Percentiles rank a stretch among this genome's conserved stretches.
Evolutionary conservation across 768 basidiomycete genomes (phyloP).

Genomic region (Trametes coccinea): DNA sequence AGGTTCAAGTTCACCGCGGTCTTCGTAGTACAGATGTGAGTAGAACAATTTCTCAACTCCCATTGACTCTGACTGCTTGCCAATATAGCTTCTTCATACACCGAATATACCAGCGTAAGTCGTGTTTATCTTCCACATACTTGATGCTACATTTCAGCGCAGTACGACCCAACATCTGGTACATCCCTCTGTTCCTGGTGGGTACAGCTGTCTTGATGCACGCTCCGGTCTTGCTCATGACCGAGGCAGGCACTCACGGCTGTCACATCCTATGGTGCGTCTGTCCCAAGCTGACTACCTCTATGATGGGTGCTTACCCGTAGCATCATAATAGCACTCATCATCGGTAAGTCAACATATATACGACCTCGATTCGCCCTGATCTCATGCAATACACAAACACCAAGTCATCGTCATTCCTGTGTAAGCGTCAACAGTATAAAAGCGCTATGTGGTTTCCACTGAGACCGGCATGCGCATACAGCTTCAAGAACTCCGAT

Average conservation of each 20-base stretch:
- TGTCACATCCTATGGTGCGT: background rate
- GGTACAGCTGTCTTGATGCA: background rate
- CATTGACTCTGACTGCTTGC: too few species aligned
- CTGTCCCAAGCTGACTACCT: too few species aligned
- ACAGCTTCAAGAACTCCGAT: background rate
- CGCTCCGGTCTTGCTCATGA: too few species aligned
- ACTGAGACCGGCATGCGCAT: background rate
- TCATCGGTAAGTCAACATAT: background rate
- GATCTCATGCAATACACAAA: background rate
- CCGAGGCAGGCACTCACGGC: background rate
- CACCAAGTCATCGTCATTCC: background rate
- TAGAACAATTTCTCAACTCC: too few species aligned
- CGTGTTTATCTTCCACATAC: background rate
- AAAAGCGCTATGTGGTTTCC: background rate
- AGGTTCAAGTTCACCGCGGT: background rate
- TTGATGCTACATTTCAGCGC: too few species aligned
- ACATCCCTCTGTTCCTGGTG: background rate
- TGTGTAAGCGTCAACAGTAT: background rate
- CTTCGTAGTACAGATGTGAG: slow-evolving; percentile 2
- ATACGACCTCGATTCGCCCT: background rate
- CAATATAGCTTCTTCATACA: slow-evolving; percentile 2
- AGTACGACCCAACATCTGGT: slow-evolving; percentile 5
- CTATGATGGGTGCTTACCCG: too few species aligned
- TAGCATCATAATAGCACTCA: background rate
- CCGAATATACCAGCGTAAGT: slow-evolving; percentile 5